Evolutionary conservation across 352 stramenopile genomes (phyloP), one percentile per base, ranked within the genome.

Genomic region (Globisporangium recalcitrans): DNA sequence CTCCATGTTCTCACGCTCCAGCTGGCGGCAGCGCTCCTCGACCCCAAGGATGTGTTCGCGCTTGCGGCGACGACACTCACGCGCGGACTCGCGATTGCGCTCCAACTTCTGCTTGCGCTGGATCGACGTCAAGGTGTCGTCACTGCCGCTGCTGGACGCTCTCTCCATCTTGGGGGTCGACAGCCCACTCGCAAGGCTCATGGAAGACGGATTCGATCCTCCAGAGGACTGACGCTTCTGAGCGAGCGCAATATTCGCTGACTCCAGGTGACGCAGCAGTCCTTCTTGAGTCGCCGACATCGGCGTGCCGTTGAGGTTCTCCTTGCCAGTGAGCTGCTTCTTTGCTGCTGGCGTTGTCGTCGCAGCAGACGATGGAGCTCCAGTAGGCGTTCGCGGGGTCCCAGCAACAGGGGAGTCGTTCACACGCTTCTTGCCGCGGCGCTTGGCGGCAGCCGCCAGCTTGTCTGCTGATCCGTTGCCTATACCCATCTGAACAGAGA

Each of bases 1-100:
- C 68, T 97, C 85, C 74, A 96, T 97, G 53, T 97, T 88, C 65
- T 97, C 90, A n/a, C 84, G 75, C 73, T 95, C 86, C n/a, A 95
- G 68, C 60, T 88, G 78, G 36, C 82, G 80, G 66, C 80, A 90
- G 14, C 83, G 84, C 64, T 92, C 84, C 63, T 95, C 84, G 2
- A 92, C 79, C 19, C 78, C 77, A 10, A 90, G 54, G 22, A 95
- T 92, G 67, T 95, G 86, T 62, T 95, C 82, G 46, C 81, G 75
- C 72, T 98, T 98, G 58, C 90, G 85, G 31, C 90, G 73, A 52
- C 92, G 78, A 61, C 90, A 97, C 78, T 98, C 90, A 26, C 92
- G 79, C 24, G 90, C 92, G 26, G 82, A 96, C 64, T 97, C 79
- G 26, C 90, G 86, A 76, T 98, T 98, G 60, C 93, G 91, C 72